Evolutionary conservation across 2,329 filamentous ascomycete genomes (phyloP).

Genomic region (Pseudogymnoascus sp.): DNA sequence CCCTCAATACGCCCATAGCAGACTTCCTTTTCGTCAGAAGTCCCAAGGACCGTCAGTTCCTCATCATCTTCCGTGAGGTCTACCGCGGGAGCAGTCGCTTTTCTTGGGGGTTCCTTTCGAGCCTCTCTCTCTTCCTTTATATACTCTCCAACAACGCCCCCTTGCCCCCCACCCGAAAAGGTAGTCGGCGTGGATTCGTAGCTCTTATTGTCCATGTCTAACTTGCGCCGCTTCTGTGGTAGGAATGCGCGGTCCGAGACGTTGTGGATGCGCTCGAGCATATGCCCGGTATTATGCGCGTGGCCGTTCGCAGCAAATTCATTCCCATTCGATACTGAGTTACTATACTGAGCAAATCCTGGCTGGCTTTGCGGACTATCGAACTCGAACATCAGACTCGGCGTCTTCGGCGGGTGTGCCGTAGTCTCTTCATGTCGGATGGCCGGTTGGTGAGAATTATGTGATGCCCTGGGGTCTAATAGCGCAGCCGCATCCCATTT

Average conservation of each 20-base stretch:
- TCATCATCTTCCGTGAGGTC: constrained; percentile 38
- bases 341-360: constrained; percentile 4
- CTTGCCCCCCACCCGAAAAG: constrained; percentile 42
- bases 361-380: constrained; percentile 25
- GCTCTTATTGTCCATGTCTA: constrained; percentile 27
- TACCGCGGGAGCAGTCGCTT: constrained; percentile 33
- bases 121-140: constrained; percentile 52
- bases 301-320: constrained; percentile 21
- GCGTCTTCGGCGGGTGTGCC: constrained; percentile 24
- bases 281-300: constrained; percentile 22
- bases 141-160: constrained; percentile 56
- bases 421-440: not conserved
- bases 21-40: constrained; percentile 61
- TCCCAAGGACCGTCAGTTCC: constrained; percentile 49
- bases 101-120: constrained; percentile 28
- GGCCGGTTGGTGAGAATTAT: constrained; percentile 14
- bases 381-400: constrained; percentile 34
- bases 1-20: constrained; percentile 73
- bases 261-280: constrained; percentile 71
- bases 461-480: constrained; percentile 35
- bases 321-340: constrained; percentile 12
- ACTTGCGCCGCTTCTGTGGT: constrained; percentile 59
- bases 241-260: constrained; percentile 57
- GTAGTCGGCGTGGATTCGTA: constrained; percentile 14
- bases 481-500: constrained; percentile 36